A percentile compares a stretch with the other conserved stretches of the same genome.
phyloP scores from a whole-genome alignment of 306 rosid species.

The Sicyos edulis region DNA sequence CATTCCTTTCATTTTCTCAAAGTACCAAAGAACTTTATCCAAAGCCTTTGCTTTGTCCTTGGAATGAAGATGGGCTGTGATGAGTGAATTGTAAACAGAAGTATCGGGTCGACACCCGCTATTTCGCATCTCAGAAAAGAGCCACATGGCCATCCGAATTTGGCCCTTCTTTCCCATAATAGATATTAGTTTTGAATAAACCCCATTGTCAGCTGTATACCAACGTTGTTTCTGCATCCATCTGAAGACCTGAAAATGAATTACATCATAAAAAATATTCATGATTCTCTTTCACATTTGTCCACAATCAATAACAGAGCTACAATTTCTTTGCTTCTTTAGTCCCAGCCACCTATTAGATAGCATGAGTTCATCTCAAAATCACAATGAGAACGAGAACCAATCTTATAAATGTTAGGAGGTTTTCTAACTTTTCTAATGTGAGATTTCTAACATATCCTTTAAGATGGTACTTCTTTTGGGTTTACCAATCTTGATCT shows the following conservation, averaged over 20 bases:
- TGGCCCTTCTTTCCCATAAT: constrained; percentile 18
- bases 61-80: constrained; percentile 80
- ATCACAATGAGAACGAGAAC: no score
- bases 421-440: no score
- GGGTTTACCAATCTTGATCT: no score
- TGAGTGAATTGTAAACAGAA: constrained; percentile 81
- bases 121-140: constrained; percentile 89
- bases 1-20: constrained; percentile 84
- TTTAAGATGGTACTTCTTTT: no score
- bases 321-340: neutral
- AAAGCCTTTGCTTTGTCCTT: constrained; percentile 71
- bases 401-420: no score
- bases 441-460: no score
- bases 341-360: neutral
- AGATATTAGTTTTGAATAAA: constrained; percentile 14
- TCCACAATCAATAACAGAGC: neutral
- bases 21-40: constrained; percentile 66
- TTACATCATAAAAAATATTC: constrained; percentile 25
- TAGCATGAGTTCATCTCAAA: no score
- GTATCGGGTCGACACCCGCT: constrained; percentile 85
- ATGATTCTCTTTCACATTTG: neutral
- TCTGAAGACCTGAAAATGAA: constrained; percentile 72
- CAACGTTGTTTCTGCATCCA: constrained; percentile 98
- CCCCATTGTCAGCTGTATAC: constrained; percentile 87
- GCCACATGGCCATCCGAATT: constrained; percentile 25